Percentiles rank a stretch among this genome's conserved stretches.
Evolutionary conservation across 2,329 filamentous ascomycete species (phyloP).

Genomic region (Cytospora leucostoma): DNA sequence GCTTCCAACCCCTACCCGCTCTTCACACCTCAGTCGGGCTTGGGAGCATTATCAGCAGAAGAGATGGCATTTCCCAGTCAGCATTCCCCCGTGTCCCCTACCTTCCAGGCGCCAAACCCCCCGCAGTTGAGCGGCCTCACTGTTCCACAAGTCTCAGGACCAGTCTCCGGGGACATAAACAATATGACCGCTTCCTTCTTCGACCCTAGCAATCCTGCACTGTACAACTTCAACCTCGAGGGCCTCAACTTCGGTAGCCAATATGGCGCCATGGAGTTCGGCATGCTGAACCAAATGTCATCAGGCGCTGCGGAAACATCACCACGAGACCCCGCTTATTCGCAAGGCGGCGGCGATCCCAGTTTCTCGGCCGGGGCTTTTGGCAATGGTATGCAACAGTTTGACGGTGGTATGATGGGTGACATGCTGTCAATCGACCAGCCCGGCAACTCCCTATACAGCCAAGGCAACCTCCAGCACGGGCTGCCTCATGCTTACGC

Average conservation of each 20-base stretch:
- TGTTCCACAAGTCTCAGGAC: conserved; percentile 51
- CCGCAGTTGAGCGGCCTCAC: conserved; percentile 48
- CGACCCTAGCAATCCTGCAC: conserved; percentile 85
- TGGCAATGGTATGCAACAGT: conserved; percentile 53
- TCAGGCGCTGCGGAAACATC: conserved; percentile 83
- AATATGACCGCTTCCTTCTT: conserved; percentile 66
- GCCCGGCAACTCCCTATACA: conserved; percentile 49
- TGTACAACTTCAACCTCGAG: conserved; percentile 95
- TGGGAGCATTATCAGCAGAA: conserved; percentile 52
- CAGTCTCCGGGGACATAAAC: conserved; percentile 51
- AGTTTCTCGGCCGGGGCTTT: conserved; percentile 52
- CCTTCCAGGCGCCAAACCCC: conserved; percentile 63
- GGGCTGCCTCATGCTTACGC: conserved; percentile 66
- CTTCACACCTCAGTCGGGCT: conserved; percentile 51
- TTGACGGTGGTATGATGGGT: conserved; percentile 50
- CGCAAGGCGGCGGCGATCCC: conserved; percentile 42
- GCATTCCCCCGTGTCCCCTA: conserved; percentile 73
- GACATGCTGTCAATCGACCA: conserved; percentile 58
- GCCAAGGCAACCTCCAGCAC: conserved; percentile 61
- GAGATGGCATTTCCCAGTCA: conserved; percentile 61
- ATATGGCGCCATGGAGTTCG: conserved; percentile 93
- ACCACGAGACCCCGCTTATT: conserved; percentile 60
- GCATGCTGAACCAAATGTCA: conserved; percentile 95
- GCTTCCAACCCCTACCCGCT: conserved; percentile 51
- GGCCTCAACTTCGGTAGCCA: conserved; percentile 95